These are phyloP conservation scores for Fusarium sp. DNA, from an alignment of 2,329 filamentous ascomycete genomes.

Conservation along the genomic window DNA sequence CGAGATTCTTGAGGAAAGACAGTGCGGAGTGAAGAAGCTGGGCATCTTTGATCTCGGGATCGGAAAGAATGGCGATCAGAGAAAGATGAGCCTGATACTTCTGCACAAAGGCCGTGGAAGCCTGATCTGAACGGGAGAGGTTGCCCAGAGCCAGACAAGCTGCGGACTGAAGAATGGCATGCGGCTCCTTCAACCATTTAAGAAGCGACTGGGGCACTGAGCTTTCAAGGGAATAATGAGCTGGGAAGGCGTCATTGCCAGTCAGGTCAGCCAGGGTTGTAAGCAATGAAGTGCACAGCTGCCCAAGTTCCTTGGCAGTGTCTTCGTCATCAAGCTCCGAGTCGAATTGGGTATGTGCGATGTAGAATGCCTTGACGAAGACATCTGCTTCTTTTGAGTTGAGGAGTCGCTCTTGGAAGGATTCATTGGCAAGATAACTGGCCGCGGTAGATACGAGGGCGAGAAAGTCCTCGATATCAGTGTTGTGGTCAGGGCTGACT, in stretches of 20 bases:
- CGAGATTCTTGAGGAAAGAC: slow-evolving; percentile 72
- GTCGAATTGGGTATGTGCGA: slow-evolving; percentile 57
- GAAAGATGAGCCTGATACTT: slow-evolving; percentile 53
- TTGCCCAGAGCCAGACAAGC: slow-evolving; percentile 71
- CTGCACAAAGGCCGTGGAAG: slow-evolving; percentile 61
- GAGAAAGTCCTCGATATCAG: slow-evolving; percentile 65
- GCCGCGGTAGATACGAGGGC: slow-evolving; percentile 62
- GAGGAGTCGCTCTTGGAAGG: slow-evolving; percentile 61
- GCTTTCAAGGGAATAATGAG: slow-evolving; percentile 54
- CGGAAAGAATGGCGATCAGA: slow-evolving; percentile 57
- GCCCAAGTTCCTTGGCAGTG: slow-evolving; percentile 54
- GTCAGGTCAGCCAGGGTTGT: slow-evolving; percentile 63
- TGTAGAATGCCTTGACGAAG: slow-evolving; percentile 60
- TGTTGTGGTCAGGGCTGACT: slow-evolving; percentile 49
- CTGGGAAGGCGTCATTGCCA: slow-evolving; percentile 58
- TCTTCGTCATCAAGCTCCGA: slow-evolving; percentile 58
- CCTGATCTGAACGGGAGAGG: slow-evolving; percentile 66
- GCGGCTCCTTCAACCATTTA: slow-evolving; percentile 56
- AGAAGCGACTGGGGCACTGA: slow-evolving; percentile 55
- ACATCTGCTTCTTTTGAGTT: slow-evolving; percentile 50
- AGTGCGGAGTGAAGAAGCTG: slow-evolving; percentile 67
- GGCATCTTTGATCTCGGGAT: slow-evolving; percentile 52
- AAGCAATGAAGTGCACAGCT: slow-evolving; percentile 61
- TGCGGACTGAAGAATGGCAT: slow-evolving; percentile 61
- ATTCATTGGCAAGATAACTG: slow-evolving; percentile 64